These are phyloP conservation scores for Mortierella sp. DNA, from an alignment of 371 early-diverging fungal species.

Conservation along the genomic window DNA sequence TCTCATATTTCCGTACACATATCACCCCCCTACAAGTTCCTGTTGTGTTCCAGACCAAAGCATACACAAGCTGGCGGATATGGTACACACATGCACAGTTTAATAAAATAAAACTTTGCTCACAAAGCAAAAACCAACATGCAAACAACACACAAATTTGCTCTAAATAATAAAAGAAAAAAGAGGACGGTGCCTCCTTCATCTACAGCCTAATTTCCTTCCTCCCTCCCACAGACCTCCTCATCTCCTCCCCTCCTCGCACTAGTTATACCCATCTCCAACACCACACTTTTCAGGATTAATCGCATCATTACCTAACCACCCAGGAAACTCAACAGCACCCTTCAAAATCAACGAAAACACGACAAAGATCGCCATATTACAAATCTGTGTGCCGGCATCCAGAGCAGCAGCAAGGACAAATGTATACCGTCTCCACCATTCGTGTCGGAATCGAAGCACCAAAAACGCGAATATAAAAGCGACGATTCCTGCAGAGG, in stretches of 20 bases:
- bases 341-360: conserved; percentile 47
- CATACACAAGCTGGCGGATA: too few relatives aligned
- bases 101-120: too few relatives aligned
- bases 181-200: too few relatives aligned
- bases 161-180: too few relatives aligned
- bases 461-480: conserved; percentile 50
- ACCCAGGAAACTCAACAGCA: conserved; percentile 31
- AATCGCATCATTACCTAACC: conserved; percentile 35
- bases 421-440: conserved; percentile 60
- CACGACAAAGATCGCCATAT: conserved; percentile 58
- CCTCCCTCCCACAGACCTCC: too few relatives aligned
- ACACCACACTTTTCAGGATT: conserved; percentile 50
- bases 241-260: background rate
- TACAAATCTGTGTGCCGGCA: conserved; percentile 56
- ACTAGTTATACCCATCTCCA: conserved; percentile 49
- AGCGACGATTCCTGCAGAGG: conserved; percentile 48
- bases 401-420: conserved; percentile 60
- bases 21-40: background rate
- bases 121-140: too few relatives aligned
- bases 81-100: too few relatives aligned
- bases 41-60: too few relatives aligned
- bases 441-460: conserved; percentile 46
- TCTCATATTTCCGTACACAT: background rate
- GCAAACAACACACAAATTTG: too few relatives aligned
- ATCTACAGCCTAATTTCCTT: too few relatives aligned